Evolutionary conservation across 257 asterid genomes (phyloP).

Genomic region (Paraleonurus japonicus): DNA sequence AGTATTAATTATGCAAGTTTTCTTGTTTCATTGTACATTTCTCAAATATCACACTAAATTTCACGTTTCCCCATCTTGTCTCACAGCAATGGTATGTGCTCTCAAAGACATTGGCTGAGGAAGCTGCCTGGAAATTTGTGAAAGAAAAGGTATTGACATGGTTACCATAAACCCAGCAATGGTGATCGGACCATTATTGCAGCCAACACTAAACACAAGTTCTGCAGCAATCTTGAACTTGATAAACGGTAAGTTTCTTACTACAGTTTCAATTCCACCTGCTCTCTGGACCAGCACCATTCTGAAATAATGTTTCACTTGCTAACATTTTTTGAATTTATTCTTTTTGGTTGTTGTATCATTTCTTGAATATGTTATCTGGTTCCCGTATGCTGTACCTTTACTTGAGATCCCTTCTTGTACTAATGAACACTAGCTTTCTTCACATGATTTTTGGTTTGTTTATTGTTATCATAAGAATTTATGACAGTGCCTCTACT

Average conservation of each 20-base stretch:
- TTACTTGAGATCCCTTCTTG: neutral
- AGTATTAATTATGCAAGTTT: neutral
- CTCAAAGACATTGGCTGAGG: conserved; percentile 67
- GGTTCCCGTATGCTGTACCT: neutral
- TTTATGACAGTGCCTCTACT: neutral
- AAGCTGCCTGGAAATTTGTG: conserved; percentile 63
- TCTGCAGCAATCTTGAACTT: conserved; percentile 38
- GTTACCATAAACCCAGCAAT: conserved; percentile 52
- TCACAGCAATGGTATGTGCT: conserved; percentile 55
- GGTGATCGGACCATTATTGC: conserved; percentile 55
- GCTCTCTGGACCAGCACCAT: neutral
- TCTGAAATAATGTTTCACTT: neutral
- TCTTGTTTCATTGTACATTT: neutral
- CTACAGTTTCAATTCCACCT: neutral
- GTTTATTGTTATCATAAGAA: conserved; percentile 1
- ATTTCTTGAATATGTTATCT: neutral
- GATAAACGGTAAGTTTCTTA: conserved; percentile 41
- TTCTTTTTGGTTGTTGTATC: neutral
- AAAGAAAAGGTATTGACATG: conserved; percentile 44
- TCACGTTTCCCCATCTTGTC: conserved; percentile 14
- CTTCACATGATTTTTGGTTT: neutral
- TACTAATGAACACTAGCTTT: neutral
- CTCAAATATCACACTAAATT: neutral
- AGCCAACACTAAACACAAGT: conserved; percentile 60
- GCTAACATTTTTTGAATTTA: neutral